These are phyloP conservation scores for Pilasporangium apinafurcum DNA, from an alignment of 352 stramenopile species.

Conservation along the genomic window DNA sequence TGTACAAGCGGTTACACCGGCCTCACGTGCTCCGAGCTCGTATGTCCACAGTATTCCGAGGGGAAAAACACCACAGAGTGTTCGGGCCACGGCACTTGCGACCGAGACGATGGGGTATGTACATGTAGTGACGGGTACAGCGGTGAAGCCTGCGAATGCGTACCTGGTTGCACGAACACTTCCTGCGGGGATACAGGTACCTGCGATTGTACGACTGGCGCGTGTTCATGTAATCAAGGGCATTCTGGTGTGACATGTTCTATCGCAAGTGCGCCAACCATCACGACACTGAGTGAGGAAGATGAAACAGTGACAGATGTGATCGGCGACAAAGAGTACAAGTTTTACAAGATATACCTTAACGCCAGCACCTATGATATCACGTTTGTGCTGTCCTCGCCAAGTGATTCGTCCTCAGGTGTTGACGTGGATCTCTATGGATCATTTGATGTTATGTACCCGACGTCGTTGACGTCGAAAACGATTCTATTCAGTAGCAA, in stretches of 20 bases:
- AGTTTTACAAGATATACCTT: constrained; percentile 65
- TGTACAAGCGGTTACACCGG: constrained; percentile 51
- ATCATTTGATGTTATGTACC: constrained; percentile 58
- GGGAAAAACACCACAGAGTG: constrained; percentile 50
- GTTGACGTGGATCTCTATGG: constrained; percentile 64
- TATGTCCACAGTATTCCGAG: constrained; percentile 27
- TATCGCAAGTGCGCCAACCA: constrained; percentile 3
- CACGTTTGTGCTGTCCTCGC: constrained; percentile 49
- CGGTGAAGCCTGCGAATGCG: constrained; percentile 62
- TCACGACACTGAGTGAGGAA: constrained; percentile 21
- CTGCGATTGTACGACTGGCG: constrained; percentile 61
- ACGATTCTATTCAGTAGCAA: constrained; percentile 52
- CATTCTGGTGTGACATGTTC: constrained; percentile 40
- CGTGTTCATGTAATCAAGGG: constrained; percentile 37
- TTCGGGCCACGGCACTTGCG: constrained; percentile 56
- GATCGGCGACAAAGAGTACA: constrained; percentile 46
- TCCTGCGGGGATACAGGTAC: constrained; percentile 32
- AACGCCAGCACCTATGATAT: constrained; percentile 60
- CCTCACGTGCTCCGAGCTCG: constrained; percentile 42
- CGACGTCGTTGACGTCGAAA: constrained; percentile 39
- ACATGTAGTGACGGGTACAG: constrained; percentile 45
- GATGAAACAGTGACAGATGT: constrained; percentile 9
- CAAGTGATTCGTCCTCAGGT: constrained; percentile 13
- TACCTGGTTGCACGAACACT: constrained; percentile 43
- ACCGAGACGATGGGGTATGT: constrained; percentile 38